These are phyloP conservation scores for Coniosporium tulheliwenetii DNA, from an alignment of 2,329 filamentous ascomycete species.

Conservation along the genomic window DNA sequence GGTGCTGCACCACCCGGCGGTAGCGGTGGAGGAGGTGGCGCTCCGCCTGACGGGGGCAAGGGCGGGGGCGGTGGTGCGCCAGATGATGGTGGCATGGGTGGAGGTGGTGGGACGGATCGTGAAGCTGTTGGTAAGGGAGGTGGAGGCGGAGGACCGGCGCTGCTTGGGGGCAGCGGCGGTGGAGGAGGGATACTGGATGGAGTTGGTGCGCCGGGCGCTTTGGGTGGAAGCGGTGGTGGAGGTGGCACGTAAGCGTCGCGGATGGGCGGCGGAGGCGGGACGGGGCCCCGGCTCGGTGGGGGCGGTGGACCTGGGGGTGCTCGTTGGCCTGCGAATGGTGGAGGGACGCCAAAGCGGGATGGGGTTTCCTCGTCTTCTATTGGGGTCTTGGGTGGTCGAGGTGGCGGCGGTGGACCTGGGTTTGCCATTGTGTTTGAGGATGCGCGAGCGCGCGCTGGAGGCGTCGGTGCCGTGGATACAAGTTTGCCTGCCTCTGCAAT, in stretches of 20 bases:
- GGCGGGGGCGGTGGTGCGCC: slow-evolving; percentile 29
- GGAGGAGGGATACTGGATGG: slow-evolving; percentile 25
- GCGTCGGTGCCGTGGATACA: slow-evolving; percentile 38
- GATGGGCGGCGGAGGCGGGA: slow-evolving; percentile 39
- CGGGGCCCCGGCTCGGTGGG: slow-evolving; percentile 53
- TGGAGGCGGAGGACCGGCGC: slow-evolving; percentile 13
- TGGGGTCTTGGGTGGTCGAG: slow-evolving; percentile 33
- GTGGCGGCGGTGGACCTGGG: slow-evolving; percentile 28
- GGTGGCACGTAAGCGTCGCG: slow-evolving; percentile 26
- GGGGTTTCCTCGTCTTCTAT: slow-evolving; percentile 47
- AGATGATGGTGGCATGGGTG: slow-evolving; percentile 19
- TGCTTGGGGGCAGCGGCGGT: slow-evolving; percentile 25
- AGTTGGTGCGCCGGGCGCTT: slow-evolving; percentile 18
- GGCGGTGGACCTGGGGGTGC: slow-evolving; percentile 50
- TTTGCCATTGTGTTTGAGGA: slow-evolving; percentile 12
- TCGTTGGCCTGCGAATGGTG: slow-evolving; percentile 56
- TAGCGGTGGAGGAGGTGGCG: slow-evolving; percentile 8
- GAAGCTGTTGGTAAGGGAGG: slow-evolving; percentile 21
- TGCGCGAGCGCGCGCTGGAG: slow-evolving; percentile 38
- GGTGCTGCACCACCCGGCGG: slow-evolving; percentile 17
- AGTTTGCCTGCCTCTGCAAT: slow-evolving; percentile 82
- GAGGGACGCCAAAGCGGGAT: slow-evolving; percentile 60
- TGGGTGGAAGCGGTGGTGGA: slow-evolving; percentile 47
- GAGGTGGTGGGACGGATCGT: slow-evolving; percentile 23
- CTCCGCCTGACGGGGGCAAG: slow-evolving; percentile 21